Percentiles rank a stretch among this genome's conserved stretches.
Conservation (phyloP, 176 grass and related monocot genomes). For the Chrysopogon serrulatus region DNA sequence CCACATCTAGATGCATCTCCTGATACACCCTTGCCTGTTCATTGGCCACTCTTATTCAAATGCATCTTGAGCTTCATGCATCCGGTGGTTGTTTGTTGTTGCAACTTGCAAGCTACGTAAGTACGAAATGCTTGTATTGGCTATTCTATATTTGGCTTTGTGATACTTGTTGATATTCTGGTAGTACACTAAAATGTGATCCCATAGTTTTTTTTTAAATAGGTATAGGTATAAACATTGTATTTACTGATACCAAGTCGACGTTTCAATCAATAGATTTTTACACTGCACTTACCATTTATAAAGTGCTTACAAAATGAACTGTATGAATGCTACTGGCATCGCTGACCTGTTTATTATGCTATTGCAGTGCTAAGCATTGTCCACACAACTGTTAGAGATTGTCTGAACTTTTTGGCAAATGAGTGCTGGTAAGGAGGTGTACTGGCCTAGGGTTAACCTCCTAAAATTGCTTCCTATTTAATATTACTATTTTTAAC, state of each 20-base stretch:
- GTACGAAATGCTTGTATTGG: not conserved
- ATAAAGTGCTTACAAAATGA: not conserved
- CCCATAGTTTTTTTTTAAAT: not conserved
- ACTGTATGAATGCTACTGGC: not conserved
- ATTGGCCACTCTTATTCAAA: not conserved
- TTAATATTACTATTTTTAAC: not conserved
- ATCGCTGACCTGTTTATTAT: not conserved
- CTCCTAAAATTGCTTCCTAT: not conserved
- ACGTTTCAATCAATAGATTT: not conserved
- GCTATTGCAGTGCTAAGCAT: not conserved
- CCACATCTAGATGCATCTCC: not conserved
- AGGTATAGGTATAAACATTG: not conserved
- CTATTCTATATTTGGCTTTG: not conserved
- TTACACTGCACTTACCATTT: not conserved
- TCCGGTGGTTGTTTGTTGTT: not conserved
- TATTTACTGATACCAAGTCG: not conserved
- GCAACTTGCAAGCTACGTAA: not conserved
- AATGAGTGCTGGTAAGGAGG: slow-evolving; percentile 45
- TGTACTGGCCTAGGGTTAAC: not conserved
- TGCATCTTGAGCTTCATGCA: not conserved
- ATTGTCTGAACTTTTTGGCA: not conserved
- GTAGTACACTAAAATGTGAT: not conserved
- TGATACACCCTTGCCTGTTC: not conserved
- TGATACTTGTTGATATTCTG: not conserved
- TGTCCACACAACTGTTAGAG: not conserved